Conservation (phyloP, 805 yeast genomes). For the Schwanniomyces vanrijiae region DNA sequence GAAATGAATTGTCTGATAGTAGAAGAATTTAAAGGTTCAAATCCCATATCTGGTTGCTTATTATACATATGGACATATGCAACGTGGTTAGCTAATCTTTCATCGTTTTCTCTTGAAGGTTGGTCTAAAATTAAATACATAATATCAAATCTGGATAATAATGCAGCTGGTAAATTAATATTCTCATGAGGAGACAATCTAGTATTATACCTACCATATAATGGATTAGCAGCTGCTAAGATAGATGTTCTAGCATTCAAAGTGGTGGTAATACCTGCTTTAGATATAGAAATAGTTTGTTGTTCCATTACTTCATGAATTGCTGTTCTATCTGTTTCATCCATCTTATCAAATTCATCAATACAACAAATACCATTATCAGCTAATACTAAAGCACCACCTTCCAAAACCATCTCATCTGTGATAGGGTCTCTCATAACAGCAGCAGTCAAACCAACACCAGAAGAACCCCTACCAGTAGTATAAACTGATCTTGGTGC, state of each 20-base stretch:
- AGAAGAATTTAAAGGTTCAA: slow-evolving; percentile 73
- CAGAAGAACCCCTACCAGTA: slow-evolving; percentile 98
- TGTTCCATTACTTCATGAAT: slow-evolving; percentile 99
- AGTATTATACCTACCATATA: slow-evolving; percentile 92
- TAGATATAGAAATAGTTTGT: slow-evolving; percentile 94
- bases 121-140: slow-evolving; percentile 83
- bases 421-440: slow-evolving; percentile 99
- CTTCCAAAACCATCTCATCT: slow-evolving; percentile 97
- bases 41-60: slow-evolving; percentile 75
- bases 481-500: slow-evolving; percentile 97
- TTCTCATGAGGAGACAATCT: slow-evolving; percentile 89
- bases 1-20: slow-evolving; percentile 87
- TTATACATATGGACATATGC: slow-evolving; percentile 94
- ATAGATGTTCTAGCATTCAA: slow-evolving; percentile 94
- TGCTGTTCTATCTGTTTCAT: slow-evolving; percentile 93
- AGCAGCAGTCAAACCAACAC: slow-evolving; percentile 98
- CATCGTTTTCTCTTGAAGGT: slow-evolving; percentile 79
- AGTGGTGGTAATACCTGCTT: slow-evolving; percentile 96
- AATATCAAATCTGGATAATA: slow-evolving; percentile 91
- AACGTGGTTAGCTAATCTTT: slow-evolving; percentile 87
- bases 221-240: slow-evolving; percentile 97
- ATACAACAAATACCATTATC: slow-evolving; percentile 98
- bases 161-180: slow-evolving; percentile 94
- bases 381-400: slow-evolving; percentile 95
- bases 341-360: slow-evolving; percentile 99